Evolutionary conservation across 768 basidiomycete genomes (phyloP).

Genomic region (Scleroderma citrinum): DNA sequence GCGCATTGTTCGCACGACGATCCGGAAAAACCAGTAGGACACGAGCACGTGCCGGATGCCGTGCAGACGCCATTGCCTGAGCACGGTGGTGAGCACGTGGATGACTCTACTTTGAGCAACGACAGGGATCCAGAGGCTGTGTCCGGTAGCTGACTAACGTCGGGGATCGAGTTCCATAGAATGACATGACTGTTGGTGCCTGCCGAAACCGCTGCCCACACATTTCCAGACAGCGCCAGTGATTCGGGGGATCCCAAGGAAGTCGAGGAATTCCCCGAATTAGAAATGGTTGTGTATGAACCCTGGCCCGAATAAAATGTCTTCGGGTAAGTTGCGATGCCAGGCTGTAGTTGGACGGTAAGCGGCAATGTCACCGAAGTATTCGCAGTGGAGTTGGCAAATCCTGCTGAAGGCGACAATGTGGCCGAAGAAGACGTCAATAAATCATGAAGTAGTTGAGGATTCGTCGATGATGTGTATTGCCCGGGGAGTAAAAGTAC

Average conservation of each 20-base stretch:
- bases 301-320: constrained; percentile 61
- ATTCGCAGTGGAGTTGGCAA: constrained; percentile 46
- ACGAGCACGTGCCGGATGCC: constrained; percentile 62
- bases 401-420: constrained; percentile 56
- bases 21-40: constrained; percentile 70
- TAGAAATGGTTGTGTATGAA: constrained; percentile 49
- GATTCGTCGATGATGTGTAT: constrained; percentile 66
- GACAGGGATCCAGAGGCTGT: constrained; percentile 44
- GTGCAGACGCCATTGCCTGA: constrained; percentile 70
- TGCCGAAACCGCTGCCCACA: constrained; percentile 61
- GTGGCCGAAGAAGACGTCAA: constrained; percentile 61
- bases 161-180: constrained; percentile 76
- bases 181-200: constrained; percentile 56
- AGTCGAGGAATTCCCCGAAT: constrained; percentile 39
- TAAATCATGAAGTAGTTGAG: constrained; percentile 61
- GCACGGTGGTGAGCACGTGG: constrained; percentile 71
- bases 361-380: constrained; percentile 56
- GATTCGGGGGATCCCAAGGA: constrained; percentile 48
- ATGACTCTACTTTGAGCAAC: constrained; percentile 67
- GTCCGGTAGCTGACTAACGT: constrained; percentile 61
- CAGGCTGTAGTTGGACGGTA: constrained; percentile 58
- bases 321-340: constrained; percentile 59
- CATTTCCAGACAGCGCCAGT: constrained; percentile 59
- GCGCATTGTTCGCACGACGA: constrained; percentile 75
- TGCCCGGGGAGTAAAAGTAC: constrained; percentile 71